Evolutionary conservation across 1,284 basidiomycete species (phyloP), one percentile per base, ranked within the genome.

Genomic region (Amylostereum areolatum): DNA sequence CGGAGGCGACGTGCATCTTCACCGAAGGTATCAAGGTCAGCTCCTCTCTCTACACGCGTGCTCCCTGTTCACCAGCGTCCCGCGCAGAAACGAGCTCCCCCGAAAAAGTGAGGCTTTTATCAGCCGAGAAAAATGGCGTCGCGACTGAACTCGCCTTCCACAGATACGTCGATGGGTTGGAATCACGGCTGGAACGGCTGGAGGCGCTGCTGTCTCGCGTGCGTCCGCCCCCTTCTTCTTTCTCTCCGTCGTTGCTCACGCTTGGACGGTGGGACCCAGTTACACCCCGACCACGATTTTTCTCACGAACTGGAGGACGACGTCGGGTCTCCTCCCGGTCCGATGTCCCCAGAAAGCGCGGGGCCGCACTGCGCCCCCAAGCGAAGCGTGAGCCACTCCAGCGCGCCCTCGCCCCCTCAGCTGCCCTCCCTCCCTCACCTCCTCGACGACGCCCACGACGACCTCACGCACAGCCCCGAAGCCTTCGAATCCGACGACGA

Each of bases 111-210:
- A 24, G 41, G 30, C 8, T 29, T 43, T 12, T 29, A 28, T 43
- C 37, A 45, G 30, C 4, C n/a, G 25, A 27, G 45, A 30, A 24
- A 18, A 31, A 10, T 32, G 10, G 24, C 43, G n/a, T 46, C 8
- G 6, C 7, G 3, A 6, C 18, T 39, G 28, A 18, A 27, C 5
- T 40, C 11, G 18, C 8, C 31, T 34, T 9, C 3, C 37, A 4
- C 56, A 83, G 81, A 43, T 86, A 87, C 67, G 77, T 89, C 33
- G 85, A 89, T 60, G 79, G 78, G 39, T 69, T 91, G 9, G 87
- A 90, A 65, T 76, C 72, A 35, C 73, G 87, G 5, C 72, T 89
- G 24, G 80, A 81, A 51, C 81, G 83, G 59, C 81, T 89, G 77
- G 86, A 90, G 66, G 72, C 67, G 43, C 66, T 90, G 1, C 63